These are phyloP conservation scores for Isoetes taiwanensis DNA, from an alignment of 75 land plant genomes.

Conservation along the genomic window DNA sequence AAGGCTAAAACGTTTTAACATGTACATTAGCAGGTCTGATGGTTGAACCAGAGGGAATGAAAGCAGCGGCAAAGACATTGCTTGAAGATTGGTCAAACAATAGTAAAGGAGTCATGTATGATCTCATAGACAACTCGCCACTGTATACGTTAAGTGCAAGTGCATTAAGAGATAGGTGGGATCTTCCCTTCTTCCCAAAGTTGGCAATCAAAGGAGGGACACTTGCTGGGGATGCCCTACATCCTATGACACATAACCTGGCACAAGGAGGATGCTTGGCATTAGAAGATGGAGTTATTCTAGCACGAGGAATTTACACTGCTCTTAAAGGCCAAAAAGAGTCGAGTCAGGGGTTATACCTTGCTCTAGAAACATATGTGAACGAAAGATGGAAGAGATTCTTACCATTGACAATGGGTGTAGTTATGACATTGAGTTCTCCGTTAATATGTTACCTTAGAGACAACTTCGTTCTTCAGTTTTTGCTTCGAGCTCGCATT, in stretches of 20 bases:
- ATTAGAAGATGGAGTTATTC: constrained; percentile 63
- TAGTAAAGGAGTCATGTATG: constrained; percentile 21
- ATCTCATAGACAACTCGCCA: constrained; percentile 42
- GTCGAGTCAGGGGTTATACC: constrained; percentile 25
- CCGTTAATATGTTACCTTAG: too few relatives aligned
- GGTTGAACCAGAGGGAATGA: constrained; percentile 38
- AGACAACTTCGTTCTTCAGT: too few relatives aligned
- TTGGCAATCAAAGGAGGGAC: constrained; percentile 41
- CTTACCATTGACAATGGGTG: too few relatives aligned
- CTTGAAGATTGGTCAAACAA: constrained; percentile 48
- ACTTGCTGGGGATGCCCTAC: constrained; percentile 84
- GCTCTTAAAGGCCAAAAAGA: too few relatives aligned
- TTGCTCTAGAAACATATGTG: constrained; percentile 27
- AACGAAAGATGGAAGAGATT: constrained; percentile 46
- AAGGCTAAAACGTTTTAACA: too few relatives aligned
- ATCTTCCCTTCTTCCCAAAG: constrained; percentile 46
- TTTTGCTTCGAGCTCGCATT: too few relatives aligned
- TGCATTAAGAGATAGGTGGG: constrained; percentile 59
- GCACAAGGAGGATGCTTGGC: constrained; percentile 88
- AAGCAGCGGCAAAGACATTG: constrained; percentile 35
- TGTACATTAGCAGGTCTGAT: constrained; percentile 30
- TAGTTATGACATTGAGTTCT: too few relatives aligned
- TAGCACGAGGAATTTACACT: too few relatives aligned
- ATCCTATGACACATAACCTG: constrained; percentile 92
- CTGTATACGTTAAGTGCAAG: constrained; percentile 35